Evolutionary conservation across 495 filamentous ascomycete genomes (phyloP).

Genomic region (Staphylotrichum tortipilum): DNA sequence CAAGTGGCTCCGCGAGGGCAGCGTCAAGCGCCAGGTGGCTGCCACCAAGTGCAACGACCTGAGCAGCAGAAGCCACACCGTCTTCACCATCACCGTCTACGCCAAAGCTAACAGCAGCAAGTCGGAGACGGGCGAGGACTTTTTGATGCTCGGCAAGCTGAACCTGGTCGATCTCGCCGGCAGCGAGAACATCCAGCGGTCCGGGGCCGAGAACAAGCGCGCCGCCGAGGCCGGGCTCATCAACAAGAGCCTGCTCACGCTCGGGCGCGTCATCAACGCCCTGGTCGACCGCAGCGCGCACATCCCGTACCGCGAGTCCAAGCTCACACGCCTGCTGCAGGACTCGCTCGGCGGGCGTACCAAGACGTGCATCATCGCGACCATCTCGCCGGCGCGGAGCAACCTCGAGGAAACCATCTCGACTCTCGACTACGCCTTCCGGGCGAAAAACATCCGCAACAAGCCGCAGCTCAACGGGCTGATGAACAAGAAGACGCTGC

Average conservation of each 20-base stretch:
- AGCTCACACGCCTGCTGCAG: conserved; percentile 88
- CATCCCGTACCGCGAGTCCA: conserved; percentile 95
- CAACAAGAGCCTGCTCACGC: conserved; percentile 92
- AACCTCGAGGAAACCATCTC: conserved; percentile 98
- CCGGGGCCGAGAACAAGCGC: conserved; percentile 94
- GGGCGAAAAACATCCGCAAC: conserved; percentile 96
- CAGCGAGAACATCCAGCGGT: conserved; percentile 94
- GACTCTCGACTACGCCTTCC: conserved; percentile 92
- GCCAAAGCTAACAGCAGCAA: conserved; percentile 77
- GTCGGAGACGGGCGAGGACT: conserved; percentile 73
- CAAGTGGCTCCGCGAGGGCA: conserved; percentile 79
- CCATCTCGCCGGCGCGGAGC: conserved; percentile 84
- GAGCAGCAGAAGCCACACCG: conserved; percentile 88
- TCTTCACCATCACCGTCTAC: conserved; percentile 88
- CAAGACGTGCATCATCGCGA: conserved; percentile 98
- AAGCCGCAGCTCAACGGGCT: conserved; percentile 91
- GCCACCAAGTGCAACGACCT: conserved; percentile 98
- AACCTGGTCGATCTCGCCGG: conserved; percentile 95
- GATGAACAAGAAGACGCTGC: conserved; percentile 82
- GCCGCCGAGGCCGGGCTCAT: conserved; percentile 93
- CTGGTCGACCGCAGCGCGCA: conserved; percentile 84
- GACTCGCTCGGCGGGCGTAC: conserved; percentile 92
- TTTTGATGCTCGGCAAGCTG: conserved; percentile 85
- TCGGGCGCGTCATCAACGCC: conserved; percentile 96
- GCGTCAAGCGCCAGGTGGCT: conserved; percentile 88